Evolutionary conservation across 495 filamentous ascomycete genomes (phyloP).

Genomic region (Hypoxylon lenormandii): DNA sequence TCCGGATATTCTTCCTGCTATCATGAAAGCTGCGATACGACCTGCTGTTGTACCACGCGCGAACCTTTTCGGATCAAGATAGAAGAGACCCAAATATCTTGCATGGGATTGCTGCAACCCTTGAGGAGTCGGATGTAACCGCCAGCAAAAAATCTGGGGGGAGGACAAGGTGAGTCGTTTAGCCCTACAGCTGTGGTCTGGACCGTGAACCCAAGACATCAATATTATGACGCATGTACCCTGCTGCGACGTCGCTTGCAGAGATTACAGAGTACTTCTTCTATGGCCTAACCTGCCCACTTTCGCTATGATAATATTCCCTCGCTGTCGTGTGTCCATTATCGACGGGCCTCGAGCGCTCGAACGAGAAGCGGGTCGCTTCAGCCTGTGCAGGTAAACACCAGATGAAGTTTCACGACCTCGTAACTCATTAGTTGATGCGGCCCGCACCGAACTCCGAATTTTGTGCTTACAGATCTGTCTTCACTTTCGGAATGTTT

Average conservation of each 20-base stretch:
- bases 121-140: conserved; percentile 33
- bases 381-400: too few relatives aligned
- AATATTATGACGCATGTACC: conserved; percentile 10
- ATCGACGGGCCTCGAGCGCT: neutral
- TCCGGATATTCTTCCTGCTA: conserved; percentile 17
- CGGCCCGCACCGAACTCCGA: too few relatives aligned
- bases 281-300: neutral
- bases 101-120: conserved; percentile 1
- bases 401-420: too few relatives aligned
- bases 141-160: conserved; percentile 15
- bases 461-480: too few relatives aligned
- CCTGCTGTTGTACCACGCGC: conserved; percentile 13
- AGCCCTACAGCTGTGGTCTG: conserved; percentile 25
- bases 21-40: conserved; percentile 16
- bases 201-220: conserved; percentile 28
- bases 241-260: too few relatives aligned
- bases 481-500: too few relatives aligned
- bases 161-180: conserved; percentile 5
- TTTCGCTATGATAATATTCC: conserved; percentile 4
- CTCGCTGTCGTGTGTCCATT: conserved; percentile 12
- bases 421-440: too few relatives aligned
- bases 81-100: neutral
- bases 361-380: too few relatives aligned
- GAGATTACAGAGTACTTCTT: too few relatives aligned
- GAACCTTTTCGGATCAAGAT: conserved; percentile 2